Base-by-base conservation (phyloP, 345 rosid genomes). In the Chamaenerion angustifolium region DNA sequence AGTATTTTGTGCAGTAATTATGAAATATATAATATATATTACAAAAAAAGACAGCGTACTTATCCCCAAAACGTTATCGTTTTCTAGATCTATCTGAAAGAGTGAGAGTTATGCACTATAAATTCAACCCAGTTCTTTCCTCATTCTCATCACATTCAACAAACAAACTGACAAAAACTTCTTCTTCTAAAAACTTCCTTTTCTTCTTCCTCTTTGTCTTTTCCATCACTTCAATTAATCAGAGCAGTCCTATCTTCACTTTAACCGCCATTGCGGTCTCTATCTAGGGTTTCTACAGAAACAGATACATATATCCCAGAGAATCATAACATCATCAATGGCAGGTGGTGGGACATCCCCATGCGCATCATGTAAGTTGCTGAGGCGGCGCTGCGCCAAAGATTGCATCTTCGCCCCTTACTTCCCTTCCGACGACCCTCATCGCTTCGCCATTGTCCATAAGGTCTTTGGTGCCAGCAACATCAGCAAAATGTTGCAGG, bases 391-490 rank as follows among this genome's bases (percentile, higher is more conserved):
- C 16, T 62, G 66, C 56, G 55, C 66, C n/a, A 62, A 62, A 17
- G 66, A 51, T 41, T 62, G 66, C 49, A 50, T 62, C 40, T 62
- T 62, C 23, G 61, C 66, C 11, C 66, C 66, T 35, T 62, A 56
- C 43, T 62, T 62, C 48, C 66, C 66, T 23, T 43, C 66, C 12
- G 60, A 62, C 40, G 66, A 56, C 40, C 66, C 66, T 17, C 66
- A 62, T 50, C 60, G 60, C n/a, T 62, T 62, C 31, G 66, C 66
- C 60, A 55, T 62, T 18, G 66, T 62, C 46, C 66, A 62, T 52
- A 62, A 56, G 60, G 66, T 62, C 52, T 62, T 62, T 13, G 66
- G 66, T 15, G 66, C 66, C 7, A 62, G 66, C 61, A 62, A 62
- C 25, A 46, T 62, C 51, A 62, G 56, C 60, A 62, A 62, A 62